Percentiles rank a stretch among this genome's conserved stretches.
These are phyloP conservation scores for Neofusicoccum sp. DNA, from an alignment of 2,329 filamentous ascomycete species.

Conservation along the genomic window DNA sequence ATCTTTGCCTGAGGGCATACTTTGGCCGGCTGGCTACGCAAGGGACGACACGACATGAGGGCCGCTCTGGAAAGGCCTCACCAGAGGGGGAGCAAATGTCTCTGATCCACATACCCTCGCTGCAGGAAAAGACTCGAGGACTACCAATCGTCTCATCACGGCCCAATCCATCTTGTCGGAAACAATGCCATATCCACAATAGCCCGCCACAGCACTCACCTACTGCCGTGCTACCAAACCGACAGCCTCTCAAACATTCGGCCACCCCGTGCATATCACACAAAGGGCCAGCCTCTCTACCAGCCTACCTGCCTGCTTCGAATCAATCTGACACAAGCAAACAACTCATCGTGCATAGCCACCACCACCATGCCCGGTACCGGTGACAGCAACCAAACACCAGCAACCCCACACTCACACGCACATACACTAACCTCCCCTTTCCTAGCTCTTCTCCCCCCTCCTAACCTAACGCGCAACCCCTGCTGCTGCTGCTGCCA, in stretches of 20 bases:
- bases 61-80: neutral
- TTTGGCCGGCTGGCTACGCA: neutral
- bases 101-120: neutral
- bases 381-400: neutral
- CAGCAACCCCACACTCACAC: neutral
- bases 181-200: neutral
- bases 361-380: neutral
- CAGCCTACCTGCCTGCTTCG: neutral
- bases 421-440: neutral
- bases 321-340: conserved; percentile 11
- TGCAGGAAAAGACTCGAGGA: neutral
- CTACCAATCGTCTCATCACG: neutral
- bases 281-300: neutral
- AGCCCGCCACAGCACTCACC: neutral
- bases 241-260: neutral
- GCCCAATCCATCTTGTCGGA: neutral
- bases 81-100: conserved; percentile 1
- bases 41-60: neutral
- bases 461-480: neutral
- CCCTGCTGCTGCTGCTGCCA: too few species aligned
- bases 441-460: neutral
- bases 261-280: conserved; percentile 2
- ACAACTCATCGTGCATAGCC: conserved; percentile 10
- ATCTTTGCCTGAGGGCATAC: neutral
- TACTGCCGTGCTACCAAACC: neutral